A percentile compares a stretch with the other conserved stretches of the same genome.
phyloP scores from a whole-genome alignment of 768 basidiomycete genomes.

The Nevesoporus exiguus region DNA sequence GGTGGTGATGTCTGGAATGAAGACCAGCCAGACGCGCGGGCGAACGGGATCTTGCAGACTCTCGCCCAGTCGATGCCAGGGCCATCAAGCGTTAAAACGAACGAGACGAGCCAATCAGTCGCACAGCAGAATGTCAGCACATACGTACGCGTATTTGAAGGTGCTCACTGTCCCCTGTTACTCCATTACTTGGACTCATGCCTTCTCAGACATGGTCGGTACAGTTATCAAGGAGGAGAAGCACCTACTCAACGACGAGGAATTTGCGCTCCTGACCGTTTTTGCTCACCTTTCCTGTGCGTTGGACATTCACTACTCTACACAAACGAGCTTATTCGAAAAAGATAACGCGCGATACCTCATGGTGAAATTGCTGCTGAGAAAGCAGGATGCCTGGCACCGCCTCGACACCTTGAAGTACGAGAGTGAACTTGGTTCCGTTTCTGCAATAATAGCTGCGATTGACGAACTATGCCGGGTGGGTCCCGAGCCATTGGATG shows the following conservation, averaged over 20 bases:
- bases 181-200: not conserved
- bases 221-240: slow-evolving; percentile 49
- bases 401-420: slow-evolving; percentile 45
- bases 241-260: slow-evolving; percentile 49
- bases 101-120: slow-evolving; percentile 1
- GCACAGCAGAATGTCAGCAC: slow-evolving; percentile 16
- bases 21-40: slow-evolving; percentile 11
- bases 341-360: slow-evolving; percentile 59
- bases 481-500: not conserved
- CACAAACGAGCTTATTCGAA: slow-evolving; percentile 5
- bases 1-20: slow-evolving; percentile 25
- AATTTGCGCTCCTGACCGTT: slow-evolving; percentile 41
- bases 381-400: slow-evolving; percentile 55
- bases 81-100: slow-evolving; percentile 8
- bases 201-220: slow-evolving; percentile 50
- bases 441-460: slow-evolving; percentile 35
- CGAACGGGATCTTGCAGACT: slow-evolving; percentile 1
- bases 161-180: slow-evolving; percentile 5
- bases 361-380: slow-evolving; percentile 57
- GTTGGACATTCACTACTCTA: slow-evolving; percentile 20
- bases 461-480: slow-evolving; percentile 43
- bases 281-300: slow-evolving; percentile 49
- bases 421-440: slow-evolving; percentile 38
- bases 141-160: slow-evolving; percentile 33
- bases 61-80: slow-evolving; percentile 11